Base-by-base conservation (phyloP, 164 flowering plant genomes). In the Buxus sempervirens region DNA sequence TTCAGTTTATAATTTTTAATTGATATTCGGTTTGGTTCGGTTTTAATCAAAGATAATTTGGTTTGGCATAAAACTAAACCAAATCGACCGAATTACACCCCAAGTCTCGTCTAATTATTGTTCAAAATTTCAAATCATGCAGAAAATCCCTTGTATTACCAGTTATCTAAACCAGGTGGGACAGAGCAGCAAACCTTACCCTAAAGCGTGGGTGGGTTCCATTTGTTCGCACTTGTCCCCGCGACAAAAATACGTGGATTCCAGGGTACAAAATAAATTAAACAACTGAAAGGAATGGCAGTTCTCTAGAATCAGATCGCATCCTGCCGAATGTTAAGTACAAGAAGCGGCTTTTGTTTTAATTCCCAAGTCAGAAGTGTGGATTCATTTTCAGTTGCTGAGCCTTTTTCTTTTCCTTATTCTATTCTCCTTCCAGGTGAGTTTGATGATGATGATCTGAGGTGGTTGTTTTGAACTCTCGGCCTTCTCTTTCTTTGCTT, bases 141-240 rank as follows among this genome's bases (percentile, higher is more conserved):
- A n/a, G n/a, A n/a, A n/a, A n/a, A n/a, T n/a, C n/a, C 3, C 83
- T 81, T 45, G 83, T 64, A 60, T 84, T 84, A 16, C 82, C 90
- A 32, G 38, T 3, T 32, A 32, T 3, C 38, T 32, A 32, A 3
- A 7, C 38, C 38, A 3, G 38, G 38, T 3, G 7, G 3, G 38
- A 32, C 38, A 32, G 7, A 32, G 5, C 38, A 32, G 38, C 38
- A 32, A 32, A 7, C 7, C 7, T 32, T 32, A 3, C 38, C 38
- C 38, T 32, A 32, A 32, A 32, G 7, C 3, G 5, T 32, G 38
- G 38, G 38, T 45, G 51, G 51, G 51, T 45, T 45, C 51, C 51
- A 45, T 45, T 45, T 45, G 2, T 1, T 15, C 12, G 5, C 51
- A 45, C 51, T 45, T 4, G 51, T 41, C 45, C 51, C 51, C 51